Percentiles rank a stretch among this genome's conserved stretches.
Evolutionary conservation across 805 yeast genomes (phyloP).

Genomic region (Lachancea fermentati): DNA sequence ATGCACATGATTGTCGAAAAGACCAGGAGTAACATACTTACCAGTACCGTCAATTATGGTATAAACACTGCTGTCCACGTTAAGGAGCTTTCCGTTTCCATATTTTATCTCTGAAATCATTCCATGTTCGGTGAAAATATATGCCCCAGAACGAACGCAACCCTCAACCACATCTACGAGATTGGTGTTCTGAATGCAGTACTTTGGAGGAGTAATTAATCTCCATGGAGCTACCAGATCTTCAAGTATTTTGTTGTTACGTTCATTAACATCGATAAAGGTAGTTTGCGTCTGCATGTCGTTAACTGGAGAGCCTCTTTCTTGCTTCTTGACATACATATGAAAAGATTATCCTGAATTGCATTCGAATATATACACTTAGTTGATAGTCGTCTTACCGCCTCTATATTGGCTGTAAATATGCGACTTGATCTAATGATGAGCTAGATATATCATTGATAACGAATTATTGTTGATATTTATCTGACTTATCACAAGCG

Average conservation of each 20-base stretch:
- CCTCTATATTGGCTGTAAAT: no score
- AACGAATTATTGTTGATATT: no score
- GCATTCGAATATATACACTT: no score
- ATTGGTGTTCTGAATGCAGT: slow-evolving; percentile 10
- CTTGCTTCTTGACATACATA: no score
- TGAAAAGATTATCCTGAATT: neutral
- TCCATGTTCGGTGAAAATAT: slow-evolving; percentile 11
- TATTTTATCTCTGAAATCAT: slow-evolving; percentile 10
- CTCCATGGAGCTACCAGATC: slow-evolving; percentile 8
- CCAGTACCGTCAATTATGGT: slow-evolving; percentile 12
- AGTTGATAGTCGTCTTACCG: no score
- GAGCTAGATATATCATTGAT: no score
- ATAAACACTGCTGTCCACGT: slow-evolving; percentile 4
- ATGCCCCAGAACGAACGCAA: slow-evolving; percentile 1
- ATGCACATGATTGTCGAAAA: slow-evolving; percentile 14
- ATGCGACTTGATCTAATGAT: no score
- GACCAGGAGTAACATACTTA: slow-evolving; percentile 11
- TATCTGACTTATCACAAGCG: no score
- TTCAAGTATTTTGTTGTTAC: slow-evolving; percentile 9
- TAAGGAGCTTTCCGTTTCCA: neutral
- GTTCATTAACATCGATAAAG: slow-evolving; percentile 11
- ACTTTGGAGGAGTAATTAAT: slow-evolving; percentile 3
- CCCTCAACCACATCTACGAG: slow-evolving; percentile 12
- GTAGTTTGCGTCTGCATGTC: no score
- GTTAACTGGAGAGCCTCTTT: no score